A percentile compares a stretch with the other conserved stretches of the same genome.
Evolutionary conservation across 2,329 filamentous ascomycete species (phyloP).

Genomic region (Curvularia verruculosa): DNA sequence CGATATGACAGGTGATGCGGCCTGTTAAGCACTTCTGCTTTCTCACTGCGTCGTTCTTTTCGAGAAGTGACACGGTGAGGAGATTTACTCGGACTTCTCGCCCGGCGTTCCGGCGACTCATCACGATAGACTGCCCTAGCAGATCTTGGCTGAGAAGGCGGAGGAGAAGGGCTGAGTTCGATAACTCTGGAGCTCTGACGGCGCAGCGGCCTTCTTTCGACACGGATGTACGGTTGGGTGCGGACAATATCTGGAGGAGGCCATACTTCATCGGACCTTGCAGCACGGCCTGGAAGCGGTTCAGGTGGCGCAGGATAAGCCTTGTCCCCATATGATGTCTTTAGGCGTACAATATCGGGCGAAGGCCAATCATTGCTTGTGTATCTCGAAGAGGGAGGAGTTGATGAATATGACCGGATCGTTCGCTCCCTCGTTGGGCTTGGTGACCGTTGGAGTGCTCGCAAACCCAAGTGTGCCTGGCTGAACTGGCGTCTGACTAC

Average conservation of each 20-base stretch:
- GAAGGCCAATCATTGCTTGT: constrained; percentile 24
- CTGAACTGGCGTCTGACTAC: constrained; percentile 26
- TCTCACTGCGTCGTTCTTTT: constrained; percentile 18
- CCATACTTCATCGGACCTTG: constrained; percentile 28
- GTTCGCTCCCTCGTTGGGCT: constrained; percentile 16
- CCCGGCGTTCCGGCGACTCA: constrained; percentile 23
- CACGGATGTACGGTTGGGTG: constrained; percentile 31
- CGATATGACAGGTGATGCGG: constrained; percentile 35
- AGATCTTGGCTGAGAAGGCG: constrained; percentile 21
- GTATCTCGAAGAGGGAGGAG: constrained; percentile 29
- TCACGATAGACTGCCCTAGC: constrained; percentile 23
- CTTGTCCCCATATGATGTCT: constrained; percentile 4
- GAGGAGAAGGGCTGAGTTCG: constrained; percentile 35
- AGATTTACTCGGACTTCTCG: constrained; percentile 21
- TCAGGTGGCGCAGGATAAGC: constrained; percentile 4
- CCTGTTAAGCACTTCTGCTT: constrained; percentile 32
- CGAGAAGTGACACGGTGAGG: constrained; percentile 13
- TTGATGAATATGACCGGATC: constrained; percentile 28
- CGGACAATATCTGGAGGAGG: constrained; percentile 32
- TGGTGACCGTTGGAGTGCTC: constrained; percentile 30
- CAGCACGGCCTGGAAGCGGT: constrained; percentile 6
- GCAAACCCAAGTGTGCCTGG: constrained; percentile 32
- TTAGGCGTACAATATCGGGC: constrained; percentile 25
- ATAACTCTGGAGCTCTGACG: constrained; percentile 26
- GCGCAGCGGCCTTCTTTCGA: constrained; percentile 11